These are phyloP conservation scores for Reticulascus tulasneorum DNA, from an alignment of 2,329 filamentous ascomycete species.

Conservation along the genomic window DNA sequence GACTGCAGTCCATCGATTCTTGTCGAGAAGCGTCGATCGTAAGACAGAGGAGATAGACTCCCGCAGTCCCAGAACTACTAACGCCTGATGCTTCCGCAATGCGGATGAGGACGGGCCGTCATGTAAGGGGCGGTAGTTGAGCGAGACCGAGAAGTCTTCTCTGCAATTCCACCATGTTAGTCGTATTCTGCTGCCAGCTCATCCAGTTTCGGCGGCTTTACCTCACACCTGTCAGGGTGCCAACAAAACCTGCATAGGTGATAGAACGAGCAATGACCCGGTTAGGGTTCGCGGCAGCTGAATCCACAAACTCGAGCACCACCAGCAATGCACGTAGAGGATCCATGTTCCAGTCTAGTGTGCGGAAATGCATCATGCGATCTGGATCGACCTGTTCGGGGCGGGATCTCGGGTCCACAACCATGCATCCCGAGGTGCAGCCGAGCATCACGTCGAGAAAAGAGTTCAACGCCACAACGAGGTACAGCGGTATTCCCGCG, in stretches of 20 bases:
- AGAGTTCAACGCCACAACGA: constrained; percentile 56
- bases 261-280: constrained; percentile 41
- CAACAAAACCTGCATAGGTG: constrained; percentile 49
- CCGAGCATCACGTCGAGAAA: constrained; percentile 59
- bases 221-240: constrained; percentile 46
- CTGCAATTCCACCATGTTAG: too few species aligned
- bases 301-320: constrained; percentile 44
- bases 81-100: constrained; percentile 42
- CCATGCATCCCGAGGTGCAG: constrained; percentile 48
- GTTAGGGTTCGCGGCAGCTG: constrained; percentile 18
- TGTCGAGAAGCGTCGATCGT: constrained; percentile 25
- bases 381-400: not conserved
- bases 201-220: constrained; percentile 16
- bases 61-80: constrained; percentile 50
- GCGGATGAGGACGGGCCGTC: constrained; percentile 31
- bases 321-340: constrained; percentile 44
- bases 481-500: constrained; percentile 48
- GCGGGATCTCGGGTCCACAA: constrained; percentile 6
- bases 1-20: constrained; percentile 1
- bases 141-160: constrained; percentile 38
- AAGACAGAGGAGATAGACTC: constrained; percentile 50
- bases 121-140: constrained; percentile 48
- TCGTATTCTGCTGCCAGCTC: not conserved
- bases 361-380: constrained; percentile 48
- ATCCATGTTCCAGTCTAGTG: constrained; percentile 53